Base-by-base conservation (phyloP, 2,329 filamentous ascomycete species). In the Colletotrichum kahawae region DNA sequence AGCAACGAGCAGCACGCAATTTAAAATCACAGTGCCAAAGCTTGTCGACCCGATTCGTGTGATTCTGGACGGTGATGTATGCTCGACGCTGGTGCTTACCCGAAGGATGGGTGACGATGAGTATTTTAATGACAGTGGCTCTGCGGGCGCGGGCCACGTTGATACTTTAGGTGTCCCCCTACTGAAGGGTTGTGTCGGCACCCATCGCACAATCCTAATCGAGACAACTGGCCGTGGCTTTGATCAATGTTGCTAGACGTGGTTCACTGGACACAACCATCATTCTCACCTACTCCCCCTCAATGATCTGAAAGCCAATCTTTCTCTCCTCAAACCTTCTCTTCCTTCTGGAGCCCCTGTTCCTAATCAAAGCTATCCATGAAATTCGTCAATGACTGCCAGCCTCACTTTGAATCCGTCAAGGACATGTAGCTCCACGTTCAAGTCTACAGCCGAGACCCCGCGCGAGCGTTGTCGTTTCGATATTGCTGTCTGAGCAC, bases 1-100 rank as follows among this genome's bases (percentile, higher is more conserved):
- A 73, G 63, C 57, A 75, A 75, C 70, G 54, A 29, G 73, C 70
- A 68, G 70, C 73, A 64, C 27, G 64, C 67, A 68, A 72, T 73
- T 51, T 54, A 33, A 72, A 64, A 38, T 56, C 14, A 67, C 36
- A 33, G 43, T 67, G 21, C 31, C 16, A 43, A 64, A 36, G 36
- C 34, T 24, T 14, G 4, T 8, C 14, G 24, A 9, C 29, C 10
- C 29, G 27, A 14, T 33, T 13, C 16, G 13, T 31, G 38, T 48
- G 38, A 48, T 48, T 18, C n/a, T 48, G 0, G 18, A 48, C n/a
- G 13, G 10, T 27, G 34, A 36, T 63, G 34, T 43, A 7, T 33
- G 29, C 33, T 21, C 10, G 29, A 43, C 13, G n/a, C 31, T 13
- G 57, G 18, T 21, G 24, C n/a, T 21, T 7, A 21, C n/a, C 12